A percentile compares a stretch with the other conserved stretches of the same genome.
Conservation (phyloP, 352 stramenopile species). For the Pythium dissotocum region DNA sequence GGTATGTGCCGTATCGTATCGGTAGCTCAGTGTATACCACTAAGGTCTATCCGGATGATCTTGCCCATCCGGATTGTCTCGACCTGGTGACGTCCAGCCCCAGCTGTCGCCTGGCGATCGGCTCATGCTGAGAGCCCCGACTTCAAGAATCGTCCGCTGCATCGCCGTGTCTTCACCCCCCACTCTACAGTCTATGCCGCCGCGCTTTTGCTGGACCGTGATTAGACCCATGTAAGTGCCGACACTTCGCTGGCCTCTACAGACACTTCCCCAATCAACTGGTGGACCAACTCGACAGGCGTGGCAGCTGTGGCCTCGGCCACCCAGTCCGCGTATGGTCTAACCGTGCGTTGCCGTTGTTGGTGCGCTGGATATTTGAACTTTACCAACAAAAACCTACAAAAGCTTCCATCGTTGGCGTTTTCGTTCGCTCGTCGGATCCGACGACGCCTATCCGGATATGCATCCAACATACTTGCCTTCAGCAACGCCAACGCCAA, state of each 20-base stretch:
- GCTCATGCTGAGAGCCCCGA: neutral
- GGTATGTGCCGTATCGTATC: too few species aligned
- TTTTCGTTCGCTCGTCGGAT: neutral
- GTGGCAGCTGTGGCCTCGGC: neutral
- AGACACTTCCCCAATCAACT: neutral
- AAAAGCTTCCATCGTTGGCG: neutral
- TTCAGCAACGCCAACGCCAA: neutral
- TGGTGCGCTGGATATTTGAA: neutral
- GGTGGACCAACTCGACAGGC: neutral
- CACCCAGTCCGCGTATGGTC: neutral
- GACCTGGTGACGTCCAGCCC: too few species aligned
- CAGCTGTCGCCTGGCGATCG: neutral
- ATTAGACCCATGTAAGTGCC: neutral
- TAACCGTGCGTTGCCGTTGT: neutral
- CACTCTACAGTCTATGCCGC: neutral
- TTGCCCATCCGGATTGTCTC: too few species aligned
- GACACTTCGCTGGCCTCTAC: neutral
- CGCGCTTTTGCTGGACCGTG: neutral
- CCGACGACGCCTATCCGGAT: neutral
- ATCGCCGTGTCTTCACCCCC: neutral
- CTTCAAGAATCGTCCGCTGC: neutral
- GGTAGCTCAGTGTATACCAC: neutral
- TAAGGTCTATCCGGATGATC: too few species aligned
- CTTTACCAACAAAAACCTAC: too few species aligned
- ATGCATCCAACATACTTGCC: neutral